phyloP scores from a whole-genome alignment of 371 early-diverging fungal species.

The Mucor sp. region DNA sequence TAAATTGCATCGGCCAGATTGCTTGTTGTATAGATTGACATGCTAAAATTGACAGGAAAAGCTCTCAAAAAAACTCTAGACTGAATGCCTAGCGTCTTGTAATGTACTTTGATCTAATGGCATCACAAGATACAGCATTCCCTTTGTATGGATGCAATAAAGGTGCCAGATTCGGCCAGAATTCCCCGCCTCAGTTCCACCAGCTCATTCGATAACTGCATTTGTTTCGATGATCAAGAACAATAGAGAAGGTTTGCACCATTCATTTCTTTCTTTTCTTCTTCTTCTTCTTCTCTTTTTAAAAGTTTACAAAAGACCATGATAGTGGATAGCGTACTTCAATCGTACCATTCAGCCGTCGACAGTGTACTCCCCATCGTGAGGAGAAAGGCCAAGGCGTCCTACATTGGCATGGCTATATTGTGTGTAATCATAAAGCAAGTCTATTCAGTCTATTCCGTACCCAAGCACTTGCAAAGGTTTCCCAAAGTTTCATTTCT shows the following conservation, averaged over 20 bases:
- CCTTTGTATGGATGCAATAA: background rate
- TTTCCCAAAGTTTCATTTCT: constrained; percentile 11
- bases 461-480: constrained; percentile 7
- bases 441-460: constrained; percentile 1
- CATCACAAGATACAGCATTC: background rate
- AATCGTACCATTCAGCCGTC: background rate
- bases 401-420: constrained; percentile 13
- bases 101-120: background rate
- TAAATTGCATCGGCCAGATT: no score
- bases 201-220: background rate
- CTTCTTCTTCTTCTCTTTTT: background rate
- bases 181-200: background rate
- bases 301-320: background rate
- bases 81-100: no score
- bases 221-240: background rate
- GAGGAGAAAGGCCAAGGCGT: background rate
- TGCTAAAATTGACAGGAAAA: no score
- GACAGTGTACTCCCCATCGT: constrained; percentile 4
- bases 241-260: background rate
- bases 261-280: background rate
- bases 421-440: background rate
- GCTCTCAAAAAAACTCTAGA: no score
- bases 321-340: background rate
- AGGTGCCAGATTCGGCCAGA: background rate
- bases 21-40: no score